Conservation (phyloP, 2,329 filamentous ascomycete genomes). For the Claviceps sorghi region DNA sequence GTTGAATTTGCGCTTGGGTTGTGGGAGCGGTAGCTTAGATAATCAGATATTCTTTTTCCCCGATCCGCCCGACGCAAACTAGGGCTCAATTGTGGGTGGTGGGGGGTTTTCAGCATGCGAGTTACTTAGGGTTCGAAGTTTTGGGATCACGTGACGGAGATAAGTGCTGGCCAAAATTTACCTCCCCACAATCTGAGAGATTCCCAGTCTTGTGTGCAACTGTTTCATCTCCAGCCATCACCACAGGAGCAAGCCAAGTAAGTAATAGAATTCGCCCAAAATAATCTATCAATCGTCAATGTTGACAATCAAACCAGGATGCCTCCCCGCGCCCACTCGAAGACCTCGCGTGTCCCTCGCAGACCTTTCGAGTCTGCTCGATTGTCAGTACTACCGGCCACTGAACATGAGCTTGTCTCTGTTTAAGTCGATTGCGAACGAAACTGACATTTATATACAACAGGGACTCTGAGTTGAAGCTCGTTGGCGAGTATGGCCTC, state of each 20-base stretch:
- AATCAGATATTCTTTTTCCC: conserved; percentile 18
- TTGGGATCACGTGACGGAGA: conserved; percentile 14
- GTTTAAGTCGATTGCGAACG: conserved; percentile 76
- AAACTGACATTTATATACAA: conserved; percentile 47
- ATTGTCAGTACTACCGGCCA: conserved; percentile 96
- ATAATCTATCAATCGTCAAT: not conserved
- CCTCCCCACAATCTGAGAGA: conserved; percentile 20
- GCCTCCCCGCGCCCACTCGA: conserved; percentile 62
- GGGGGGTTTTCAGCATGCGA: conserved; percentile 1
- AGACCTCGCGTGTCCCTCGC: conserved; percentile 98
- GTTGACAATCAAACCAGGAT: conserved; percentile 20
- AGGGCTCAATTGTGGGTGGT: conserved; percentile 19
- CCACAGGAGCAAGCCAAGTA: conserved; percentile 26
- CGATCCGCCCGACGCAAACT: conserved; percentile 7
- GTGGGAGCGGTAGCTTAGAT: conserved; percentile 23
- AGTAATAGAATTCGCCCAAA: conserved; percentile 11
- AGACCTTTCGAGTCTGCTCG: conserved; percentile 99
- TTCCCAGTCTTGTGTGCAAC: conserved; percentile 16
- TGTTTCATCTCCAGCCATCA: conserved; percentile 22
- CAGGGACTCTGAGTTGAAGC: conserved; percentile 99
- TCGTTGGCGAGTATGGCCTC: conserved; percentile 98
- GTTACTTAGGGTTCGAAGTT: conserved; percentile 19
- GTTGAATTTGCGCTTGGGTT: conserved; percentile 24
- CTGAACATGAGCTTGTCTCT: conserved; percentile 96
- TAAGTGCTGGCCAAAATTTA: conserved; percentile 11